These are phyloP conservation scores for Calendula officinalis DNA, from an alignment of 129 eudicot species.

Conservation along the genomic window DNA sequence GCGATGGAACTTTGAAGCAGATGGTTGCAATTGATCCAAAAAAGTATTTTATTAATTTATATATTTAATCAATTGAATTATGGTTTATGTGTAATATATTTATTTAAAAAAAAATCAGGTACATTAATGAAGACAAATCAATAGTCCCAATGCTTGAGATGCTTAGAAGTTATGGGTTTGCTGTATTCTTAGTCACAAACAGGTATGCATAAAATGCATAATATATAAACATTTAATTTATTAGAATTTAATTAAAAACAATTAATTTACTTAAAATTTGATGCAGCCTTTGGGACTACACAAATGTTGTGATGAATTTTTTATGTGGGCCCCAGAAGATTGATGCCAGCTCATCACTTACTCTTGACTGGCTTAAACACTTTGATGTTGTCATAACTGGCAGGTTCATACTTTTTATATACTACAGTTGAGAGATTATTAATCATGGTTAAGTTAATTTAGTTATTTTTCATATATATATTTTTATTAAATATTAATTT, in stretches of 20 bases:
- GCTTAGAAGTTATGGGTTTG: conserved; percentile 81
- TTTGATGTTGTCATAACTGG: conserved; percentile 96
- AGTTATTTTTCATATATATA: no score
- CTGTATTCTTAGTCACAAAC: conserved; percentile 89
- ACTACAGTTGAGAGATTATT: neutral
- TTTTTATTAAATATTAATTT: no score
- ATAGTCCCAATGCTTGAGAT: conserved; percentile 88
- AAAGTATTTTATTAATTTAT: conserved; percentile 37
- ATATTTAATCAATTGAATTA: neutral
- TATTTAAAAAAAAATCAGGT: conserved; percentile 42
- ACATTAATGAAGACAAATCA: conserved; percentile 74
- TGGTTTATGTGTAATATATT: neutral
- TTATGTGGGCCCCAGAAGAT: conserved; percentile 54
- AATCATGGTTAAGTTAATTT: neutral
- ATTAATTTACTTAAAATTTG: conserved; percentile 15
- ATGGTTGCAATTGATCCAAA: conserved; percentile 94
- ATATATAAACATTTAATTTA: neutral
- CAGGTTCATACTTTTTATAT: conserved; percentile 52
- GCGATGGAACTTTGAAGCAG: conserved; percentile 94
- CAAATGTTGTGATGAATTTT: conserved; percentile 94
- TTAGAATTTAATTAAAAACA: neutral
- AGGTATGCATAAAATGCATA: conserved; percentile 47
- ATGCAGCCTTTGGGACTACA: conserved; percentile 97
- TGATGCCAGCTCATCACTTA: conserved; percentile 37
- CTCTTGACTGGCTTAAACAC: conserved; percentile 88